Evolutionary conservation across 2,329 filamentous ascomycete species (phyloP), one percentile per base, ranked within the genome.

Genomic region (Epichloe baconii): DNA sequence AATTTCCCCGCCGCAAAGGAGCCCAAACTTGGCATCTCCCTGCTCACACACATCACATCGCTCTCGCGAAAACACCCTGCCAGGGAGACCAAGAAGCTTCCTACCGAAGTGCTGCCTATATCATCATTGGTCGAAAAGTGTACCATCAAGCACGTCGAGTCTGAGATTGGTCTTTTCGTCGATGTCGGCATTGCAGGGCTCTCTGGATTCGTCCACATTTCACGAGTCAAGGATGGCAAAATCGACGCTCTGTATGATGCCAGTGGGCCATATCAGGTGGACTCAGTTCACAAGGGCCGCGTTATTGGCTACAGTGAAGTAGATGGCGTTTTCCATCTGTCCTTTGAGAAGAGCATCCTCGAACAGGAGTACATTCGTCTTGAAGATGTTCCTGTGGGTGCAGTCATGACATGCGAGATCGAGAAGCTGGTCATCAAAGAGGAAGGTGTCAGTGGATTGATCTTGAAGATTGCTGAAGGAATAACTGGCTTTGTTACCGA

Each of bases 181-280:
- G 79, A 86, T 57, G 69, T 89, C 40, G 83, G 82, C 2, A 56
- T 69, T 15, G 55, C 66, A 4, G 88, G 82, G 34, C 73, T 91
- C 3, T 73, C 79, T n/a, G 88, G 88, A 10, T 98, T 96, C 62
- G 89, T 94, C 21, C 93, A 98, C 66, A 94, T 98, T 57, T 98
- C 93, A 1, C 81, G 87, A 56, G 79, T 98, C 54, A 86, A 91
- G 53, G 91, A 98, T 64, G 84, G 85, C 58, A 95, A 93, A 65
- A 78, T 96, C 49, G 93, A 97, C 56, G 80, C 79, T 1, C 73
- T 98, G 5, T 86, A 87, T 14, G 80, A 88, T 56, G 75, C 80
- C 3, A 82, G 81, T 17, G 93, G 93, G 0, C 77, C 84, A 2
- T 96, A 83, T 71, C 86, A 88, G 66, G 64, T 86, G 19, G 88